phyloP scores from a whole-genome alignment of 257 asterid species.

The Solanum microdontum region DNA sequence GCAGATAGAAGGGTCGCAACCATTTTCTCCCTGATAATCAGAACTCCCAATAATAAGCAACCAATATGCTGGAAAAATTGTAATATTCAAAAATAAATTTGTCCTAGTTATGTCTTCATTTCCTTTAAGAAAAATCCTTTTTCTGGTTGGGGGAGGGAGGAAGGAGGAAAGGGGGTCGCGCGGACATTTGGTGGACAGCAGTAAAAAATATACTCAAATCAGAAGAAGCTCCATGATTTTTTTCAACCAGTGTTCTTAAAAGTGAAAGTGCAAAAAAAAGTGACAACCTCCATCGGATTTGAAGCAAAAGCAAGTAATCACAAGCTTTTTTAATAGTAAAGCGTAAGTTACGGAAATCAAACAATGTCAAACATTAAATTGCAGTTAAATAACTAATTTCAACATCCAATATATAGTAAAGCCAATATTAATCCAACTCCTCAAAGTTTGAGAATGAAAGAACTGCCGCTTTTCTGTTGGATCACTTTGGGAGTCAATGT shows the following conservation, averaged over 20 bases:
- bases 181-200: neutral
- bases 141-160: neutral
- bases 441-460: neutral
- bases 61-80: neutral
- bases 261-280: neutral
- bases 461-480: neutral
- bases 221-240: neutral
- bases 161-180: neutral
- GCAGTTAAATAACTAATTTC: neutral
- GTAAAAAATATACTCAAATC: neutral
- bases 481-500: neutral
- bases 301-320: neutral
- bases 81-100: neutral
- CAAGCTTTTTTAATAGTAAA: neutral
- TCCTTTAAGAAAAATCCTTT: neutral
- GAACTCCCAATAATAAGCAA: slow-evolving; percentile 6
- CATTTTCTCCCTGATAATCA: slow-evolving; percentile 75
- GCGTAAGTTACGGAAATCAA: neutral
- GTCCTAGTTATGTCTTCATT: neutral
- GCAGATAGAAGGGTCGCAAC: slow-evolving; percentile 85
- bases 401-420: neutral
- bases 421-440: neutral
- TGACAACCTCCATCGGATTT: neutral
- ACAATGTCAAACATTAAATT: neutral
- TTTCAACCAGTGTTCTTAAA: neutral